Conservation (phyloP, 2,329 filamentous ascomycete species). For the Thermomyces lanuginosus region DNA sequence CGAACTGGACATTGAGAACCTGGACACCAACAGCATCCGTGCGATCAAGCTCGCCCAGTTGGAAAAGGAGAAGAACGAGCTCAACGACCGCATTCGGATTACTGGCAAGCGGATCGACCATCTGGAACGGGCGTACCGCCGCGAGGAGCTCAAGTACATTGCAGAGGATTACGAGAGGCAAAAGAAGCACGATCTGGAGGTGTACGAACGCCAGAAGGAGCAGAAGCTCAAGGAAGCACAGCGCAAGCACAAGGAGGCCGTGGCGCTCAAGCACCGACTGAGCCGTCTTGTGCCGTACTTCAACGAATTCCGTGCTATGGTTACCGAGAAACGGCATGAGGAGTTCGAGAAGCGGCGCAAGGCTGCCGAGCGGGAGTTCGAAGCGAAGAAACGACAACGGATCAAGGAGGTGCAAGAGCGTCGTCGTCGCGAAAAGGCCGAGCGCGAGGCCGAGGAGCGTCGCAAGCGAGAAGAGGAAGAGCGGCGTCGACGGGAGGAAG, state of each 20-base stretch:
- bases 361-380: constrained; percentile 79
- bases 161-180: constrained; percentile 71
- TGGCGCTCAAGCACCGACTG: constrained; percentile 86
- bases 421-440: constrained; percentile 64
- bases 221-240: constrained; percentile 68
- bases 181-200: constrained; percentile 56
- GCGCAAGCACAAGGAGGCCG: constrained; percentile 77
- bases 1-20: constrained; percentile 55
- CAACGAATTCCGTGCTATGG: constrained; percentile 63
- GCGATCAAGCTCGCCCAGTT: constrained; percentile 89
- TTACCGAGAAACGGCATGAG: constrained; percentile 75
- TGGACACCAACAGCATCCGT: constrained; percentile 80
- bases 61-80: constrained; percentile 94
- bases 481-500: constrained; percentile 61
- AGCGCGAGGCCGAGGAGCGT: constrained; percentile 70
- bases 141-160: constrained; percentile 88
- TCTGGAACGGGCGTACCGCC: constrained; percentile 87
- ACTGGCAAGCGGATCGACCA: constrained; percentile 94
- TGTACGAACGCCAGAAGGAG: constrained; percentile 63
- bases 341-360: constrained; percentile 92
- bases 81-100: constrained; percentile 76
- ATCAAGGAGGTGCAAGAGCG: constrained; percentile 78
- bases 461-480: constrained; percentile 71
- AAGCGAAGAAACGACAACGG: constrained; percentile 75
- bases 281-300: constrained; percentile 70